A percentile compares a stretch with the other conserved stretches of the same genome.
phyloP scores from a whole-genome alignment of 257 asterid genomes.

The Nicotiana attenuata region DNA sequence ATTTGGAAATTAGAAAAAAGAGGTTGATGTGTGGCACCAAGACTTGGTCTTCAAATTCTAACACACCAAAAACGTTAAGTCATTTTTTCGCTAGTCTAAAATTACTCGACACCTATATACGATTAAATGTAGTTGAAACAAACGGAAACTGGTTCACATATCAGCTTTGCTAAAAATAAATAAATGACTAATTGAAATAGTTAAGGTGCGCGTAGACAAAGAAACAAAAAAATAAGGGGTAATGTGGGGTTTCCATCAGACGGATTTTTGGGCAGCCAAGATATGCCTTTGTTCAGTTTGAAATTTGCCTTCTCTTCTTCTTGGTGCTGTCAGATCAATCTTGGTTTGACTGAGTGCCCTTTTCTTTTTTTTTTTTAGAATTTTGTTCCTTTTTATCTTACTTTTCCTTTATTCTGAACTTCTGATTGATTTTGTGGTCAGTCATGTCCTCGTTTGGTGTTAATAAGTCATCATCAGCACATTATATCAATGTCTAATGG shows the following conservation, averaged over 20 bases:
- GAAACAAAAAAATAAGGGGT: background rate
- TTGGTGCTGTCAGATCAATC: conserved; percentile 7
- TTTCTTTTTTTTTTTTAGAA: background rate
- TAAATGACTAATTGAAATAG: no score
- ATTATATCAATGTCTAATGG: background rate
- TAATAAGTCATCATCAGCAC: conserved; percentile 1
- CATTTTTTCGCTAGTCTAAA: background rate
- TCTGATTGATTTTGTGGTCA: conserved; percentile 11
- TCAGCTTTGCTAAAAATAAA: no score
- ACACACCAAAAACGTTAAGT: no score
- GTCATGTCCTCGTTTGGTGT: background rate
- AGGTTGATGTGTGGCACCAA: no score
- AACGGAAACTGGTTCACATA: no score
- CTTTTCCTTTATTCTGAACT: conserved; percentile 1
- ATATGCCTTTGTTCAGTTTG: background rate
- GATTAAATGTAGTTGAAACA: no score
- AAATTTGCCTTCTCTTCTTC: conserved; percentile 8
- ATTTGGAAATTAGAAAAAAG: background rate
- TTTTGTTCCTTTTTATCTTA: background rate
- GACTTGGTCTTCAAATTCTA: no score
- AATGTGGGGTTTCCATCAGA: conserved; percentile 11
- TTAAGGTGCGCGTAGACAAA: no score
- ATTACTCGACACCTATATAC: background rate
- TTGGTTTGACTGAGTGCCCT: background rate
- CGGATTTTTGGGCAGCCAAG: conserved; percentile 13